Conservation (phyloP, 2,329 filamentous ascomycete genomes). For the Neobulgaria alba region DNA sequence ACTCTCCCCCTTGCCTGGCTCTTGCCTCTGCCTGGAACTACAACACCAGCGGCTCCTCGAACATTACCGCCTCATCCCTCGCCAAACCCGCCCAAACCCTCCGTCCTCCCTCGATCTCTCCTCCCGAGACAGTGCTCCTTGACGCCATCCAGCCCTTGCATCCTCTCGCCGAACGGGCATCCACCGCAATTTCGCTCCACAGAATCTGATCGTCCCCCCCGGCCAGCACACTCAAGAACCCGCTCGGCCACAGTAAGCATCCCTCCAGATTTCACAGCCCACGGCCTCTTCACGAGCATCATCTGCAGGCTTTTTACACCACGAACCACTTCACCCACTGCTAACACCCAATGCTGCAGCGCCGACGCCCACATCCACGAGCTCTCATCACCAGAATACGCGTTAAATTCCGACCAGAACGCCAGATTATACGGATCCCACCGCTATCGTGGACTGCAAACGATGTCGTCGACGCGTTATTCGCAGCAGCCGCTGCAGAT, state of each 20-base stretch:
- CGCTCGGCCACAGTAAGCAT: slow-evolving; percentile 21
- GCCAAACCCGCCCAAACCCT: too few species aligned
- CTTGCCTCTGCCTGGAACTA: not conserved
- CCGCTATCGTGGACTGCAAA: slow-evolving; percentile 16
- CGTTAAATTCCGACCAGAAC: slow-evolving; percentile 9
- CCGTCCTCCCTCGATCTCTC: too few species aligned
- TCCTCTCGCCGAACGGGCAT: slow-evolving; percentile 20
- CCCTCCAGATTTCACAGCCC: slow-evolving; percentile 16
- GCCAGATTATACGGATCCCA: not conserved
- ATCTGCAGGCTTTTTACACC: slow-evolving; percentile 11
- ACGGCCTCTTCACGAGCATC: slow-evolving; percentile 9
- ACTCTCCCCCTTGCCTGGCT: not conserved
- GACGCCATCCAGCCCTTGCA: slow-evolving; percentile 17
- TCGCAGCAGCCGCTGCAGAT: slow-evolving; percentile 45
- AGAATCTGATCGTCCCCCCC: slow-evolving; percentile 25
- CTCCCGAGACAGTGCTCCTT: slow-evolving; percentile 1
- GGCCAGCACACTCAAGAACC: slow-evolving; percentile 17
- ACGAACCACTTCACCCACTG: slow-evolving; percentile 9
- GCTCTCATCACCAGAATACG: slow-evolving; percentile 49
- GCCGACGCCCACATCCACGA: slow-evolving; percentile 44
- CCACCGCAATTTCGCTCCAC: slow-evolving; percentile 29
- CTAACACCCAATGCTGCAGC: slow-evolving; percentile 19
- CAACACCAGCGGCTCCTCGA: not conserved
- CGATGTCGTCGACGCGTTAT: slow-evolving; percentile 44
- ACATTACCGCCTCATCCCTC: too few species aligned